Evolutionary conservation across 73 alveolate genomes (phyloP).

Genomic region (Halteria grandinella): DNA sequence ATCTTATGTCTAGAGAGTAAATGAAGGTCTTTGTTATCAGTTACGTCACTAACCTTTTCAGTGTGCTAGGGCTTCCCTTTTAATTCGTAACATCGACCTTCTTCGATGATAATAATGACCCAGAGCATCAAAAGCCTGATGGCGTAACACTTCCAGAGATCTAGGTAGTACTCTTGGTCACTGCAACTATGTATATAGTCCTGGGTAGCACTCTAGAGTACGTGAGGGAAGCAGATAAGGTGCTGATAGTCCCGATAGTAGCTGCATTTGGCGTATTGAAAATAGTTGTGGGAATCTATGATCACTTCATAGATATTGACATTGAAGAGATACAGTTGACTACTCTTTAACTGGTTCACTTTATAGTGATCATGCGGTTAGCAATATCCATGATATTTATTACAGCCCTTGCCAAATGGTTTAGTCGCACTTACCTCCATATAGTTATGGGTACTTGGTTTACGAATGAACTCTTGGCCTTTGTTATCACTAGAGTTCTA

Average conservation of each 20-base stretch:
- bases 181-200: not conserved
- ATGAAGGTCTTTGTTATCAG: too few species aligned
- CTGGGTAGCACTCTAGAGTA: not conserved
- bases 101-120: too few species aligned
- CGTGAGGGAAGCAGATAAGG: not conserved
- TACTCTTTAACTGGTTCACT: not conserved
- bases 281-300: constrained; percentile 7
- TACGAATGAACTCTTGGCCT: constrained; percentile 7
- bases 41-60: too few species aligned
- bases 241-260: not conserved
- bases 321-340: not conserved
- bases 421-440: constrained; percentile 1
- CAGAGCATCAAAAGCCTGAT: too few species aligned
- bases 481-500: not conserved
- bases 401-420: constrained; percentile 20
- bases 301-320: not conserved
- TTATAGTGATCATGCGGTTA: not conserved
- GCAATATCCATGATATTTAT: not conserved
- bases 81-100: too few species aligned
- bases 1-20: too few species aligned
- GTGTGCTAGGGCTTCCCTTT: too few species aligned
- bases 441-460: not conserved
- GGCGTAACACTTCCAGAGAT: not conserved
- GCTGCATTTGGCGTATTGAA: not conserved
- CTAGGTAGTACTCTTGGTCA: not conserved